Evolutionary conservation across 2,329 filamentous ascomycete species (phyloP), one percentile per base, ranked within the genome.

Genomic region (Diaporthe nobilis): DNA sequence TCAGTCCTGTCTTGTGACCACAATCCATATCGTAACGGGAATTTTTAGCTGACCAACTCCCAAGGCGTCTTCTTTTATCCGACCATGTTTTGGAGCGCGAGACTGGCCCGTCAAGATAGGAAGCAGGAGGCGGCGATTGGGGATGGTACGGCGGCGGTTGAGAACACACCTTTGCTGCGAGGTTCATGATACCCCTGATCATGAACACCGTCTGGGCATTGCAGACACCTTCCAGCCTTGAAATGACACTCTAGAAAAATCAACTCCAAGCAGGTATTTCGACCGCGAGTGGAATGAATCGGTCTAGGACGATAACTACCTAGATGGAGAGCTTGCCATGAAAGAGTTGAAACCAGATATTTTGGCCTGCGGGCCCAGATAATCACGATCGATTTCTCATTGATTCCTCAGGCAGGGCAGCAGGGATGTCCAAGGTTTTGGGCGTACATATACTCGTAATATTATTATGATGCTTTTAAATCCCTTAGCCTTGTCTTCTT

Each of bases 61-160:
- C 7, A 20, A 65, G 61, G 25, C 15, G 25, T 65, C 42, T 65
- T 65, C 61, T 65, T 65, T n/a, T 65, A 65, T 12, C 61, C 61
- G 25, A 31, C 25, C 49, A 10, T 47, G n/a, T 49, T 65, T 34
- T 65, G 61, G 61, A 65, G 61, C 42, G 25, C 42, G 42, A 47
- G 25, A n/a, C 8, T 34, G 25, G 61, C 42, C 20, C 17, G 61
- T 10, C 17, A 1, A 34, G 61, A 28, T 2, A 49, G 4, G 17
- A 34, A 31, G 42, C 61, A n/a, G 42, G 25, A 49, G 9, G 13
- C 25, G n/a, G 42, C 25, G 13, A 10, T 8, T 49, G 17, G 6
- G 8, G 42, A 34, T 47, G 61, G 15, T 13, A 25, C 25, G 42
- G 10, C 25, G 20, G 61, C 42, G 4, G 42, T 28, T 28, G 61